Base-by-base conservation (phyloP, 805 yeast genomes). In the Komagataella pseudopastoris region DNA sequence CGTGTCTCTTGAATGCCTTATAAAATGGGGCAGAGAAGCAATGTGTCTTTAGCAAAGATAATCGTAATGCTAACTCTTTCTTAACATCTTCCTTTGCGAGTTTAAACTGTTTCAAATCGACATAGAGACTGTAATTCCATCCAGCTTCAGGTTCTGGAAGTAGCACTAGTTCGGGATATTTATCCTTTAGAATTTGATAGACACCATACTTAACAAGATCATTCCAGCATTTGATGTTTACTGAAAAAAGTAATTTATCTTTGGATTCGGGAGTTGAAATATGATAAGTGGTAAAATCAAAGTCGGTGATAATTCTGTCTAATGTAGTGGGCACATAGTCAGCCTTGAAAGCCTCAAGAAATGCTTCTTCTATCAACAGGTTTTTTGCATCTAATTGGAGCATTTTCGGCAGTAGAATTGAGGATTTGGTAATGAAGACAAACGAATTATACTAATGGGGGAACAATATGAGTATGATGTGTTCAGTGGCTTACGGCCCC, bases 241-340 rank as follows among this genome's bases (percentile, higher is more conserved):
- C 71, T 22, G 93, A 84, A 23, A 88, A 69, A 56, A 85, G 70
- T 53, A 88, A 67, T 63, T 76, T 61, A 43, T 81, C 66, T 69
- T 84, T 87, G 54, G 80, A 72, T 57, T 82, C 89, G 2, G 90
- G 87, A n/a, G 95, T 91, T 49, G 96, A 84, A 55, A 93, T 73
- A 66, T 91, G 98, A 68, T 86, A 90, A 30, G 93, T 86, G 49
- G 96, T 95, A 70, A 88, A 88, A 67, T 93, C 99, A 60, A 93
- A 93, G 71, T 93, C 99, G 45, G 95, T 83, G 56, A 93, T 79
- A 55, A 91, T 81, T 65, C 97, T 80, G 68, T 93, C 97, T 56
- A 88, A 72, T 5, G 79, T 69, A 49, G 75, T 64, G 2, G 78
- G 74, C 23, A 66, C 69, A 49, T 69, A 70, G 20, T 72, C 81